Percentiles rank a stretch among this genome's conserved stretches.
These are phyloP conservation scores for Debaryomycetaceae sp. DNA, from an alignment of 1,139 yeast genomes.

Conservation along the genomic window DNA sequence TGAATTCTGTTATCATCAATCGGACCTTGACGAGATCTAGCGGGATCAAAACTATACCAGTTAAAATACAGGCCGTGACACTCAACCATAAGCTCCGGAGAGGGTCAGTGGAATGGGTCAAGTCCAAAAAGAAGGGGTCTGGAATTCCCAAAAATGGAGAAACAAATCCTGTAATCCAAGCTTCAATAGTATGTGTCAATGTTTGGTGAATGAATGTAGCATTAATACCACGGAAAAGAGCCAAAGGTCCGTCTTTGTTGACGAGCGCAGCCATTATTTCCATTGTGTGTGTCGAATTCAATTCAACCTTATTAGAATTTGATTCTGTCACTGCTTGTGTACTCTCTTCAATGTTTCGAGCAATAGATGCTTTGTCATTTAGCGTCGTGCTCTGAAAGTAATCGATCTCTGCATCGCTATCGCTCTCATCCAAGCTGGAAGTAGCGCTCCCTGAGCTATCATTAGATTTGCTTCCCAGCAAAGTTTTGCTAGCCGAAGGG, in stretches of 20 bases:
- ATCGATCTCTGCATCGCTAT: conserved; percentile 50
- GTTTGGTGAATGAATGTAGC: conserved; percentile 80
- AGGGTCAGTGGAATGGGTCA: conserved; percentile 79
- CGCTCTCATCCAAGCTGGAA: conserved; percentile 13
- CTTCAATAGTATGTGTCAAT: conserved; percentile 72
- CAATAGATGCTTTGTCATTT: conserved; percentile 1
- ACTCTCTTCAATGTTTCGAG: background rate
- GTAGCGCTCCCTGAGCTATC: conserved; percentile 3
- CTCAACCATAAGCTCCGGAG: conserved; percentile 63
- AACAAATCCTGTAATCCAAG: conserved; percentile 87
- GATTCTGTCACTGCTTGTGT: conserved; percentile 3
- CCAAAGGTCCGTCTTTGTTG: conserved; percentile 77
- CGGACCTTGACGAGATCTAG: conserved; percentile 77
- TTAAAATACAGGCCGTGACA: conserved; percentile 66
- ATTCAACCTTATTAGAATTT: conserved; percentile 41
- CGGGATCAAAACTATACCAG: conserved; percentile 79
- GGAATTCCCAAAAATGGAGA: conserved; percentile 85
- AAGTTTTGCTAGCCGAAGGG: conserved; percentile 5
- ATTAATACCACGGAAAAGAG: conserved; percentile 83
- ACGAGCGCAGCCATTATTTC: conserved; percentile 70
- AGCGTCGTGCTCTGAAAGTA: conserved; percentile 43
- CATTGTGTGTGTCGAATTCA: conserved; percentile 62
- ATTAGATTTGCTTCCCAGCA: conserved; percentile 3
- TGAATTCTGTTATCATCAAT: conserved; percentile 61
- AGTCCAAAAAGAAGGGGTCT: conserved; percentile 83